Percentiles rank a stretch among this genome's conserved stretches.
Evolutionary conservation across 352 stramenopile genomes (phyloP).

Genomic region (Pythium inflatum): DNA sequence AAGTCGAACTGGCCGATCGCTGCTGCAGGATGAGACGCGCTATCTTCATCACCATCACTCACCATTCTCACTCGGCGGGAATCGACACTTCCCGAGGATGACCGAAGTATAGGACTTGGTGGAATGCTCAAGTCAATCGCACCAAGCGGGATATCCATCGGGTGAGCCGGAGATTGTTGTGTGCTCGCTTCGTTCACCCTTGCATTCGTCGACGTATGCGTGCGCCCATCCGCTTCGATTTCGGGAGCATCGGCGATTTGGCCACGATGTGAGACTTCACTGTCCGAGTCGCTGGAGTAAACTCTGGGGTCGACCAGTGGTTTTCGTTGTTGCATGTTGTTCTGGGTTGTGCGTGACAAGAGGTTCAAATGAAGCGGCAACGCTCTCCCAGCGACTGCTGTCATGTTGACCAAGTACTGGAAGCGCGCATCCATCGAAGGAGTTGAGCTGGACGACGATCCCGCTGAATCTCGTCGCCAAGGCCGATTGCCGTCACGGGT

Average conservation of each 20-base stretch:
- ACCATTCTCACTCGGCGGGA: not conserved
- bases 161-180: not conserved
- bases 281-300: conserved; percentile 17
- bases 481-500: too few relatives aligned
- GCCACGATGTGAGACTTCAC: not conserved
- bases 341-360: conserved; percentile 34
- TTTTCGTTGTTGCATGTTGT: conserved; percentile 49
- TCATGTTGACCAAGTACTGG: conserved; percentile 59
- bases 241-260: too few relatives aligned
- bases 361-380: conserved; percentile 55
- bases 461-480: conserved; percentile 15
- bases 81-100: not conserved
- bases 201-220: not conserved
- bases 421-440: conserved; percentile 50
- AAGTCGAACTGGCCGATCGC: conserved; percentile 17
- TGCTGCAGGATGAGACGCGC: not conserved
- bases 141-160: not conserved
- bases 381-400: conserved; percentile 39
- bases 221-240: not conserved
- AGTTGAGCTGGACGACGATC: conserved; percentile 47
- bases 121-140: conserved; percentile 12
- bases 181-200: too few relatives aligned
- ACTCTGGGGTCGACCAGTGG: conserved; percentile 9
- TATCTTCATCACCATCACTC: not conserved
- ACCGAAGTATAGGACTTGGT: conserved; percentile 5